phyloP scores from a whole-genome alignment of 1,284 basidiomycete genomes.

The Ustilago tritici region DNA sequence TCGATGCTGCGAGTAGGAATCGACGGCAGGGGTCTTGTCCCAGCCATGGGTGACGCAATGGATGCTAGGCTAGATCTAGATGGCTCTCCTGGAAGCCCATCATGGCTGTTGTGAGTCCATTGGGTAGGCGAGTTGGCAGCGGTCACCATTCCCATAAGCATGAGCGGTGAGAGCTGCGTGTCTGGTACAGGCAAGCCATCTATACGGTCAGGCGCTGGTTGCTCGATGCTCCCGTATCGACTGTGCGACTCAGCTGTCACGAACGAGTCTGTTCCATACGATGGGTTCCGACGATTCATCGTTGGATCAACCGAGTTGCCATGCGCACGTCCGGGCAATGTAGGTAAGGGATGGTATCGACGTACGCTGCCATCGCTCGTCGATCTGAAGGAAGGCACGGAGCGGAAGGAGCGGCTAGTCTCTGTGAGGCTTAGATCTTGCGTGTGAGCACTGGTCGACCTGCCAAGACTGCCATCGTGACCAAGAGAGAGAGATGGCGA shows the following conservation, averaged over 20 bases:
- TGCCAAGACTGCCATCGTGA: conserved; percentile 1
- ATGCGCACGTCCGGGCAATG: conserved; percentile 1
- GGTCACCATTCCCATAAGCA: conserved; percentile 29
- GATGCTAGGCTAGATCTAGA: conserved; percentile 13
- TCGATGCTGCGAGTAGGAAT: conserved; percentile 8
- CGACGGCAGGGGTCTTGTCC: conserved; percentile 17
- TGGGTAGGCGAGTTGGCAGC: conserved; percentile 20
- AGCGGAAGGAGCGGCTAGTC: conserved; percentile 19
- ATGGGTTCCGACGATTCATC: conserved; percentile 7
- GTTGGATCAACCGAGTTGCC: conserved; percentile 19
- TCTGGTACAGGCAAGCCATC: conserved; percentile 20
- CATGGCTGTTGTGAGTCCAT: conserved; percentile 21
- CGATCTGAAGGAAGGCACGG: conserved; percentile 22
- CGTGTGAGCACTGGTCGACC: neutral
- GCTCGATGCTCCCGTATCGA: conserved; percentile 5
- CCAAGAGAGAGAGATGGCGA: neutral
- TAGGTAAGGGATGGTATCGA: conserved; percentile 15
- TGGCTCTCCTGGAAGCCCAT: neutral
- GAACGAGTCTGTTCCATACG: conserved; percentile 9
- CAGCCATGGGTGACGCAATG: neutral
- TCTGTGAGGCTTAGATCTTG: conserved; percentile 2
- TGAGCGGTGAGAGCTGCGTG: conserved; percentile 20
- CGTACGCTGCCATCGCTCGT: conserved; percentile 23
- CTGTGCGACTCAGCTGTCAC: conserved; percentile 16
- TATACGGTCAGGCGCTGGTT: neutral